Percentiles rank a stretch among this genome's conserved stretches.
Conservation (phyloP, 306 rosid genomes). For the Rubus idaeus region DNA sequence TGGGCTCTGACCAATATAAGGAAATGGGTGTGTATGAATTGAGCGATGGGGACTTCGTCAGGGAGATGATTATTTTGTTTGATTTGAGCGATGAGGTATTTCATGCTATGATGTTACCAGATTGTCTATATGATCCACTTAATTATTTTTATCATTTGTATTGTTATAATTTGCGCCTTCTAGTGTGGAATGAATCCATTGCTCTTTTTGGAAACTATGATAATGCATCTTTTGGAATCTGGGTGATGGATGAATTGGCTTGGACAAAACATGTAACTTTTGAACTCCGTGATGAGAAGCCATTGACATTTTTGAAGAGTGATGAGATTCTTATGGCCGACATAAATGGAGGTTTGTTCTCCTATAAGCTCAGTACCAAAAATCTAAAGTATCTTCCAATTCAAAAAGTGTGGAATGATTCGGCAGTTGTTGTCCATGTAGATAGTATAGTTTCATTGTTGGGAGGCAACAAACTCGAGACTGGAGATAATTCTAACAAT, state of each 20-base stretch:
- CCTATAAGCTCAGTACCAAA: not conserved
- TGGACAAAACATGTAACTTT: not conserved
- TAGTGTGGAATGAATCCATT: constrained; percentile 8
- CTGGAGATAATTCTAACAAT: not conserved
- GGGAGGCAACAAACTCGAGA: not conserved
- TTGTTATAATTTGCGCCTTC: not conserved
- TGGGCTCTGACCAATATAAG: not conserved
- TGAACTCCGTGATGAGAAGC: not conserved
- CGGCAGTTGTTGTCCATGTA: not conserved
- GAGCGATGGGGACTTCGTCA: not conserved
- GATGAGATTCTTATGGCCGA: not conserved
- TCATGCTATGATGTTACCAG: not conserved
- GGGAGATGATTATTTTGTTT: not conserved
- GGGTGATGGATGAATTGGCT: not conserved
- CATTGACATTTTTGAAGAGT: not conserved
- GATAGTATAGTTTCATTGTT: not conserved
- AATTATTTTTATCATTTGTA: no score
- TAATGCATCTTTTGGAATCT: not conserved
- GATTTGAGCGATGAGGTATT: not conserved
- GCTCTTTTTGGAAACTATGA: not conserved
- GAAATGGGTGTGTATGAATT: not conserved
- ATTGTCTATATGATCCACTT: not conserved
- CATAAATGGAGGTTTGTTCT: not conserved
- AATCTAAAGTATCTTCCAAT: not conserved
- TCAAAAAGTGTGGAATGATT: not conserved